Percentiles rank a stretch among this genome's conserved stretches.
phyloP scores from a whole-genome alignment of 495 filamentous ascomycete species.

The Lophiostoma macrostomum region DNA sequence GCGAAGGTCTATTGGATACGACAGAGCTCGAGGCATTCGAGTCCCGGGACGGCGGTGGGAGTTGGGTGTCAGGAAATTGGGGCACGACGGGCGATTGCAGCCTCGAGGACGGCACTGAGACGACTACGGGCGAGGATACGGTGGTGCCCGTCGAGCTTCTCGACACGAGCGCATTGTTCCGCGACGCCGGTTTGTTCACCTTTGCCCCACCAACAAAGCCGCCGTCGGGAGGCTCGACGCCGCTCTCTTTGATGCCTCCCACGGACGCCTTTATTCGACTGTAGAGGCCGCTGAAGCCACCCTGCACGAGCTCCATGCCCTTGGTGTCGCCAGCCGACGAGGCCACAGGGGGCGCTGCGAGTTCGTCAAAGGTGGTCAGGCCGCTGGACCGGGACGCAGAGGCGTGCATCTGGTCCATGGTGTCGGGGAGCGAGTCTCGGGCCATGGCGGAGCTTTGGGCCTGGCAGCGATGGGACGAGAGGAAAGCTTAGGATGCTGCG shows the following conservation, averaged over 20 bases:
- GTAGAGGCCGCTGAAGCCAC: slow-evolving; percentile 82
- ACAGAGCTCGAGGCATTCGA: slow-evolving; percentile 23
- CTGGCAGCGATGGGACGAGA: neutral
- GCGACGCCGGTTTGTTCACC: slow-evolving; percentile 11
- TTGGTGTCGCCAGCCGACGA: slow-evolving; percentile 60
- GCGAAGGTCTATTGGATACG: slow-evolving; percentile 15
- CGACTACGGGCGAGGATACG: slow-evolving; percentile 34
- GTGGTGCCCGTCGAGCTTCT: slow-evolving; percentile 27
- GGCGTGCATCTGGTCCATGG: slow-evolving; percentile 81
- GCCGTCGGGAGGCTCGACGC: slow-evolving; percentile 20
- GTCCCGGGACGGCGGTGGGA: slow-evolving; percentile 26
- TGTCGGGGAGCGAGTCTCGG: slow-evolving; percentile 51
- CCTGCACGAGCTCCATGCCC: slow-evolving; percentile 68
- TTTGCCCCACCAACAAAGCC: slow-evolving; percentile 26
- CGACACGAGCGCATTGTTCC: slow-evolving; percentile 2
- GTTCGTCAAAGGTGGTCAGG: slow-evolving; percentile 87
- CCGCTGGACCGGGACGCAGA: slow-evolving; percentile 73
- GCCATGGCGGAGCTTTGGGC: slow-evolving; percentile 5
- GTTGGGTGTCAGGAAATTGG: slow-evolving; percentile 21
- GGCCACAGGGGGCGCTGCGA: slow-evolving; percentile 59
- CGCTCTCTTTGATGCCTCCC: slow-evolving; percentile 58
- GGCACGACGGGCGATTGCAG: slow-evolving; percentile 33
- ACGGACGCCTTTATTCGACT: slow-evolving; percentile 76
- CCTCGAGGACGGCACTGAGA: slow-evolving; percentile 31
- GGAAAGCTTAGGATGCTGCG: neutral